Percentiles rank a stretch among this genome's conserved stretches.
These are phyloP conservation scores for Camillea tinctor DNA, from an alignment of 2,329 filamentous ascomycete genomes.

Conservation along the genomic window DNA sequence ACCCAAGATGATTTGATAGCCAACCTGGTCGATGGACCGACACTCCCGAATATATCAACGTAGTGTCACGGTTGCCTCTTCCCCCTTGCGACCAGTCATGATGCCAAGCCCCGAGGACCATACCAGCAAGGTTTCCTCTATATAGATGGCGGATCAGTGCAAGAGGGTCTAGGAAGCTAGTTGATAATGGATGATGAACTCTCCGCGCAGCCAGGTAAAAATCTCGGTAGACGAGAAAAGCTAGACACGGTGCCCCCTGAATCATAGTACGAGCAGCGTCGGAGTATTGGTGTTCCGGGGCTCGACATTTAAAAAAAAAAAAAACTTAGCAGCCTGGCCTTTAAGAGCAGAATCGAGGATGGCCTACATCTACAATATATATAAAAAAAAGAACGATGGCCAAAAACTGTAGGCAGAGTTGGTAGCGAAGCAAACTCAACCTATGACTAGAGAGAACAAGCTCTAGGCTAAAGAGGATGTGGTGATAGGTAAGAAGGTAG, in stretches of 20 bases:
- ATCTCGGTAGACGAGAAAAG: neutral
- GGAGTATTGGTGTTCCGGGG: neutral
- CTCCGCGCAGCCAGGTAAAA: neutral
- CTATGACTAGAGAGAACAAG: neutral
- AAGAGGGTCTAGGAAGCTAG: neutral
- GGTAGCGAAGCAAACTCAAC: neutral
- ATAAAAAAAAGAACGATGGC: neutral
- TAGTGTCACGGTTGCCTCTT: conserved; percentile 1
- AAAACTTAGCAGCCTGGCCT: neutral
- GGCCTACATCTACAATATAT: neutral
- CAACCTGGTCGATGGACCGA: conserved; percentile 5
- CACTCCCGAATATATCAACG: conserved; percentile 10
- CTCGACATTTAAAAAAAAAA: neutral
- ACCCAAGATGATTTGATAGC: conserved; percentile 16
- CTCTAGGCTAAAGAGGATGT: neutral
- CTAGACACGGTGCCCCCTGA: neutral
- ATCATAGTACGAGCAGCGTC: neutral
- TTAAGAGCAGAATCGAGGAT: neutral
- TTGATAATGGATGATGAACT: neutral
- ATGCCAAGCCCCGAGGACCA: neutral
- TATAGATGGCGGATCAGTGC: neutral
- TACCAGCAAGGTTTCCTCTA: neutral
- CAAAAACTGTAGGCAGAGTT: neutral
- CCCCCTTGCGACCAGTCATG: neutral
- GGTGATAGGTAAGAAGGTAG: neutral